Evolutionary conservation across 1,139 yeast genomes (phyloP).

Genomic region (Meyerozyma athensensis): DNA sequence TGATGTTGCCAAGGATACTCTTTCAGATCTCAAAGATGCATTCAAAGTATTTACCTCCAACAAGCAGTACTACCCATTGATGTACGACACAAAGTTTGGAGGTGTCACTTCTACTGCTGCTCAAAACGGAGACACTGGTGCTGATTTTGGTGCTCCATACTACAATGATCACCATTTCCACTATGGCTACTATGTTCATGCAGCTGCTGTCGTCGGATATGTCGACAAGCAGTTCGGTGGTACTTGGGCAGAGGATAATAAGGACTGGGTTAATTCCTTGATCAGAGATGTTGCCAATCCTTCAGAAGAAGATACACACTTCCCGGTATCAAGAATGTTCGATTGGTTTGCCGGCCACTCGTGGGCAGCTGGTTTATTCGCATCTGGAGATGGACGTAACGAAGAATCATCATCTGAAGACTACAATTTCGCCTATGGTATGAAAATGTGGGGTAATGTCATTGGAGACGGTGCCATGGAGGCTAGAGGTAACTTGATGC

Average conservation of each 20-base stretch:
- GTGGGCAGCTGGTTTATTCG: conserved; percentile 76
- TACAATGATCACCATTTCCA: conserved; percentile 82
- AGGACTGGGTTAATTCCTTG: conserved; percentile 60
- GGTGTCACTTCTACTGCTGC: conserved; percentile 68
- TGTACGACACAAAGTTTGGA: conserved; percentile 62
- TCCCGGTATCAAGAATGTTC: conserved; percentile 75
- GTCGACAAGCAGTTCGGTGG: conserved; percentile 59
- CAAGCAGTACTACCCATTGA: conserved; percentile 52
- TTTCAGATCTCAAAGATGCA: conserved; percentile 49
- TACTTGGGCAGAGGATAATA: conserved; percentile 60
- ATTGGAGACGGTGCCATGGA: conserved; percentile 72
- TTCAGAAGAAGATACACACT: conserved; percentile 50
- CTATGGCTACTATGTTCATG: conserved; percentile 71
- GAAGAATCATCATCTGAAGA: conserved; percentile 82
- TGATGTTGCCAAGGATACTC: conserved; percentile 42
- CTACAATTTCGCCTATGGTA: conserved; percentile 74
- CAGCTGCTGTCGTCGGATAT: conserved; percentile 71
- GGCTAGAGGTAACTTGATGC: conserved; percentile 71
- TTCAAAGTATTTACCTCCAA: conserved; percentile 46
- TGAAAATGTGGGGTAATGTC: conserved; percentile 76
- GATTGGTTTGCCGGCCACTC: conserved; percentile 84
- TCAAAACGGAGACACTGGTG: conserved; percentile 38
- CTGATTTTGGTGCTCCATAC: conserved; percentile 55
- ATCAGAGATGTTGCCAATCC: conserved; percentile 80
- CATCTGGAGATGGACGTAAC: conserved; percentile 69